Conservation (phyloP, 1,284 basidiomycete species). For the Sparassis latifolia region DNA sequence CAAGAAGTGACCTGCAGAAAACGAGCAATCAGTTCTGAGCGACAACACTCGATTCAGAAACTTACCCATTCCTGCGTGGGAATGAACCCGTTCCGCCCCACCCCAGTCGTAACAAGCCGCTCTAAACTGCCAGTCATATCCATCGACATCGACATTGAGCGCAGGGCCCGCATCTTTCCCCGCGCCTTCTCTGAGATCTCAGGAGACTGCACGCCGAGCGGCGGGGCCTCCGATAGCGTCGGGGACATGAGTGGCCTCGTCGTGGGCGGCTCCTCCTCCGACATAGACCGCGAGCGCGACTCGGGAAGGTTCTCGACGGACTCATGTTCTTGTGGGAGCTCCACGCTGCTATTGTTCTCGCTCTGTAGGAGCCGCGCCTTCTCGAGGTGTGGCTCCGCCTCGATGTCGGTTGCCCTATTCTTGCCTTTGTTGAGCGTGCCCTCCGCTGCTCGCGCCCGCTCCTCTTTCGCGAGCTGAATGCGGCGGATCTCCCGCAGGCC, state of each 20-base stretch:
- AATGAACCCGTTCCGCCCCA: constrained; percentile 84
- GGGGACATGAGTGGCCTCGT: constrained; percentile 34
- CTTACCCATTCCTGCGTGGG: constrained; percentile 93
- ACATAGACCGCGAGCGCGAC: constrained; percentile 11
- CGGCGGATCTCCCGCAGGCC: constrained; percentile 83
- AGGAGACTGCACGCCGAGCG: constrained; percentile 17
- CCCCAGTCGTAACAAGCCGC: constrained; percentile 53
- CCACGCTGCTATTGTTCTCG: constrained; percentile 26
- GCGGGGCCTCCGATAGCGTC: constrained; percentile 29
- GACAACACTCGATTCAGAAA: constrained; percentile 5
- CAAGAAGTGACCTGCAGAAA: constrained; percentile 65
- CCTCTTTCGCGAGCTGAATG: constrained; percentile 66
- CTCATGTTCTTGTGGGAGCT: constrained; percentile 14
- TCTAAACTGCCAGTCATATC: constrained; percentile 58
- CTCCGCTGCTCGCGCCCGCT: constrained; percentile 40
- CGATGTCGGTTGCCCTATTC: constrained; percentile 15
- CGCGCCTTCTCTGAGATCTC: constrained; percentile 74
- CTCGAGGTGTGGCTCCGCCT: constrained; percentile 42
- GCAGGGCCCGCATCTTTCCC: constrained; percentile 78
- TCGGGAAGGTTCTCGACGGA: constrained; percentile 23
- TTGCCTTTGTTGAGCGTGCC: constrained; percentile 24
- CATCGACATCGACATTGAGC: constrained; percentile 53
- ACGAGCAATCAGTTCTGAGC: background rate
- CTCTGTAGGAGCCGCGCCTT: constrained; percentile 55
- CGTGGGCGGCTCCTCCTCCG: constrained; percentile 19